Conservation (phyloP, 257 asterid species). For the Lithospermum erythrorhizon region DNA sequence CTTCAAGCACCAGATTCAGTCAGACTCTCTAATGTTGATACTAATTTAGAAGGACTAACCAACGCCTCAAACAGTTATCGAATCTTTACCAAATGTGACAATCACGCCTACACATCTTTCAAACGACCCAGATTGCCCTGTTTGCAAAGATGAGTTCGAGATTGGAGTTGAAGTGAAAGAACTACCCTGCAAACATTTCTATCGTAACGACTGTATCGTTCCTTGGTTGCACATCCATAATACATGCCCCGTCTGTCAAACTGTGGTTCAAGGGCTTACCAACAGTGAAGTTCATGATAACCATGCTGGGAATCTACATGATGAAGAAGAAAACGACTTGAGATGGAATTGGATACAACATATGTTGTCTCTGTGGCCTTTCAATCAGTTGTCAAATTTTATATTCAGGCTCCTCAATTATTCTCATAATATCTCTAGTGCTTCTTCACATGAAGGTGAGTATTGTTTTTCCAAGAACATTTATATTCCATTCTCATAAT, state of each 20-base stretch:
- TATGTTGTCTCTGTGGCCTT: constrained; percentile 48
- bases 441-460: constrained; percentile 20
- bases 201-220: constrained; percentile 58
- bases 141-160: constrained; percentile 83
- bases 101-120: constrained; percentile 28
- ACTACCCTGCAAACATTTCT: constrained; percentile 78
- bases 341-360: constrained; percentile 43
- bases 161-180: constrained; percentile 45
- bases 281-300: constrained; percentile 13
- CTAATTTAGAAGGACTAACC: constrained; percentile 20
- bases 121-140: constrained; percentile 48
- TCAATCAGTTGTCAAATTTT: constrained; percentile 39
- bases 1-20: neutral
- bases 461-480: too few species aligned
- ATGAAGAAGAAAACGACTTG: constrained; percentile 14
- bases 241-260: constrained; percentile 82
- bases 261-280: constrained; percentile 30
- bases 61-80: constrained; percentile 25
- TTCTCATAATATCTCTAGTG: constrained; percentile 24
- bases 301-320: constrained; percentile 10
- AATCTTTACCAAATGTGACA: constrained; percentile 35
- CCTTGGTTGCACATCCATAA: constrained; percentile 72
- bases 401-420: constrained; percentile 28
- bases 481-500: too few species aligned
- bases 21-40: constrained; percentile 2